Base-by-base conservation (phyloP, 257 asterid species). In the Forsythia suspensa region DNA sequence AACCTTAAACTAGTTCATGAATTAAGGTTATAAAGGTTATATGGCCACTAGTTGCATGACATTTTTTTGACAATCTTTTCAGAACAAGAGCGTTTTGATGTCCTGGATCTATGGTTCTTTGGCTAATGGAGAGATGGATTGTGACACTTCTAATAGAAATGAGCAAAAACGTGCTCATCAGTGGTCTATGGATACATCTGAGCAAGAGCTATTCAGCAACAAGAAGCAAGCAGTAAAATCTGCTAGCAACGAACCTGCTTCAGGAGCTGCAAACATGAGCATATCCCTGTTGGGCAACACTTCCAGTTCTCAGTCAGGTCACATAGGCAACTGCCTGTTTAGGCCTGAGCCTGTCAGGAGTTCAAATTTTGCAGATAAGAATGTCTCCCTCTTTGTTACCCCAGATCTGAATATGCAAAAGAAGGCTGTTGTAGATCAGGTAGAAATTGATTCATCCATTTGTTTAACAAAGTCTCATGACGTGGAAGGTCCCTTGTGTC, bases 181-280 rank as follows among this genome's bases (percentile, higher is more conserved):
- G 29, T 85, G 90, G 88, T 73, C 75, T 57, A 39, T 21, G 72
- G 90, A 87, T 89, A 57, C 79, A 73, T 79, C 88, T 18, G 89
- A 48, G 59, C 15, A 74, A 70, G 90, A 87, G 72, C 63, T 82
- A 12, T 80, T 84, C 61, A 46, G 78, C 72, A 84, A 78, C 86
- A 93, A 93, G 88, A 93, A 88, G 81, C 97, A 90, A 83, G 91
- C 88, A 16, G 71, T 84, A 76, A 92, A 90, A 52, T 76, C 84
- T 73, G 83, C 77, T 41, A 77, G 83, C 63, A 81, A 40, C 48
- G 36, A 72, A 76, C 82, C 84, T 68, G 59, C 82, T 75, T 77
- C 87, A 24, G 89, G 67, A 73, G 73, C 80, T 75, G 83, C 83
- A 63, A 79, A 79, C 76, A 43, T 72, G 86, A 88, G 84, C 72